A percentile compares a stretch with the other conserved stretches of the same genome.
phyloP scores from a whole-genome alignment of 2,329 filamentous ascomycete species.

The Ophiostoma sp. region DNA sequence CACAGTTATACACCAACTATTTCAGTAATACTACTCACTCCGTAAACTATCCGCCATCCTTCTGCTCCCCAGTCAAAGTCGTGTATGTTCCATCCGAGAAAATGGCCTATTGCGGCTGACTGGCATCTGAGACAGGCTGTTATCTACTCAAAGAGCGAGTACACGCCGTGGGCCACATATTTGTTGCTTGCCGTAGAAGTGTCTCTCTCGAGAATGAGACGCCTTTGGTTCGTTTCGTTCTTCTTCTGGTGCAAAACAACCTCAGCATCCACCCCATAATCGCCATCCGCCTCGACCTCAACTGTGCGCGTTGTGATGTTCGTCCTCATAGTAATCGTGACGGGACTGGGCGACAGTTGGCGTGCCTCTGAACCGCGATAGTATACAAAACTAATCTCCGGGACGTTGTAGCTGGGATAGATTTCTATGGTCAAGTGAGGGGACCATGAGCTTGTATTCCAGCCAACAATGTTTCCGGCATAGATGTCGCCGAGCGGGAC shows the following conservation, averaged over 20 bases:
- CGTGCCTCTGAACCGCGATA: neutral
- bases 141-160: neutral
- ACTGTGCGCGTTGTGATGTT: neutral
- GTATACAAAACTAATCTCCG: slow-evolving; percentile 20
- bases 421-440: slow-evolving; percentile 33
- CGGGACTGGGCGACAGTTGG: neutral
- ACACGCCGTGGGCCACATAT: neutral
- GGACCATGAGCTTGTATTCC: slow-evolving; percentile 30
- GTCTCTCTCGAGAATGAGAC: neutral
- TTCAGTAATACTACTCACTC: too few relatives aligned
- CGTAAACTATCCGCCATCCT: too few relatives aligned
- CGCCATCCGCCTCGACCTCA: neutral
- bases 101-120: neutral
- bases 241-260: neutral
- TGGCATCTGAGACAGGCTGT: neutral
- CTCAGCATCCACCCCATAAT: neutral
- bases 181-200: neutral
- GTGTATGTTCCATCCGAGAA: neutral
- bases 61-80: too few relatives aligned
- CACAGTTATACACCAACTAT: too few relatives aligned
- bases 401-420: slow-evolving; percentile 31
- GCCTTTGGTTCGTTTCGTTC: neutral
- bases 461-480: slow-evolving; percentile 32
- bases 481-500: neutral
- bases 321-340: neutral